Evolutionary conservation across 306 rosid species (phyloP).

Genomic region (Cyamopsis tetragonoloba): DNA sequence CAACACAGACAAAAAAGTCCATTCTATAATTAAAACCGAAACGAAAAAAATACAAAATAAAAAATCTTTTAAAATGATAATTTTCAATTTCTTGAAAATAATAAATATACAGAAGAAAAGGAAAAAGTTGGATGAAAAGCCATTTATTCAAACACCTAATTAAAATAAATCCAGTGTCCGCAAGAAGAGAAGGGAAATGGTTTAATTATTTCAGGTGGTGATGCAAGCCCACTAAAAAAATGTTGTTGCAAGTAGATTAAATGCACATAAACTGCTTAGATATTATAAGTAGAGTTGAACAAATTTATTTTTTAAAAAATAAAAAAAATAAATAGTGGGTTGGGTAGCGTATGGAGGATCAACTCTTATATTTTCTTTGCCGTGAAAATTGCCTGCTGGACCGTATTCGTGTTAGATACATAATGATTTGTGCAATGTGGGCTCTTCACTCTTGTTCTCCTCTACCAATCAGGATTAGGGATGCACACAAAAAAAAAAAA

Average conservation of each 20-base stretch:
- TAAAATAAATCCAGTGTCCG: not conserved
- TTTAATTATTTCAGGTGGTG: conserved; percentile 12
- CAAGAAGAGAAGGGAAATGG: not conserved
- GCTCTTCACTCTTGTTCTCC: conserved; percentile 10
- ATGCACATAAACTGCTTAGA: not conserved
- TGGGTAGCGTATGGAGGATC: conserved; percentile 34
- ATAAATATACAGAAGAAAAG: not conserved
- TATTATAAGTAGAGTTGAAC: conserved; percentile 32
- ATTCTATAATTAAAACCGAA: not conserved
- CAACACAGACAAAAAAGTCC: not conserved
- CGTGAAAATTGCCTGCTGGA: conserved; percentile 24
- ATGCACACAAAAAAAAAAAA: too few species aligned
- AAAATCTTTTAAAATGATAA: too few species aligned
- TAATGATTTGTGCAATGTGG: conserved; percentile 10
- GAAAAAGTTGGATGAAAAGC: not conserved
- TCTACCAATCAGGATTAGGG: conserved; percentile 23
- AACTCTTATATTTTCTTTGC: conserved; percentile 13
- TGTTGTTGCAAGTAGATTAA: not conserved
- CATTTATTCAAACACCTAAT: conserved; percentile 17
- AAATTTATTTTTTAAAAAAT: conserved; percentile 10
- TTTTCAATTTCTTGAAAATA: conserved; percentile 8
- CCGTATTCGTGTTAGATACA: conserved; percentile 21
- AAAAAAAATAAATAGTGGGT: not conserved
- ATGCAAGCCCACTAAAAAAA: conserved; percentile 33
- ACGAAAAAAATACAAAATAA: too few species aligned